phyloP scores from a whole-genome alignment of 2,329 filamentous ascomycete genomes.

The Parasarocladium wereldwijsianum region DNA sequence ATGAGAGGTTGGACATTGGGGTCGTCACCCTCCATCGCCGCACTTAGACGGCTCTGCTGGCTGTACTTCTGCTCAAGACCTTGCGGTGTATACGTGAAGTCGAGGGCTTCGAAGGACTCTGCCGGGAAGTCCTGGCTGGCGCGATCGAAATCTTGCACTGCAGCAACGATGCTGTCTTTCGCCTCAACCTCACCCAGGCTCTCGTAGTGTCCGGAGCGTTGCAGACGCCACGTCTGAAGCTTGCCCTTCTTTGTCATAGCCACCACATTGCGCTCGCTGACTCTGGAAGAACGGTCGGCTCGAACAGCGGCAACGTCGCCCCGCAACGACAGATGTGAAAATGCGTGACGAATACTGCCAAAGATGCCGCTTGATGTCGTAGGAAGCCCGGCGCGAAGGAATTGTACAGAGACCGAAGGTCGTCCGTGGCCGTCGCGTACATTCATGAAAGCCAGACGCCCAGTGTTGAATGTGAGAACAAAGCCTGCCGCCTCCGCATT shows the following conservation, averaged over 20 bases:
- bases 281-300: conserved; percentile 53
- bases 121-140: conserved; percentile 31
- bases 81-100: conserved; percentile 58
- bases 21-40: conserved; percentile 33
- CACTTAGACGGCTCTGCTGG: conserved; percentile 34
- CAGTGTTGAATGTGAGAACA: conserved; percentile 70
- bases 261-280: conserved; percentile 75
- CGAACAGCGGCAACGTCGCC: conserved; percentile 71
- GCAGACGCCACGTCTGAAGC: conserved; percentile 76
- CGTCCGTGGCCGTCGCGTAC: conserved; percentile 79
- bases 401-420: conserved; percentile 63
- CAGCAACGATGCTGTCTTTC: conserved; percentile 45
- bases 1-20: conserved; percentile 43
- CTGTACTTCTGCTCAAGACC: conserved; percentile 33
- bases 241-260: conserved; percentile 64
- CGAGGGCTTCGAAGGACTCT: conserved; percentile 57
- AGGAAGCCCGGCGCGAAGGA: conserved; percentile 49
- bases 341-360: conserved; percentile 63
- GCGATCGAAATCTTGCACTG: conserved; percentile 41
- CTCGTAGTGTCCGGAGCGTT: conserved; percentile 72
- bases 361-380: conserved; percentile 53
- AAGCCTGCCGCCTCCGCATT: conserved; percentile 80
- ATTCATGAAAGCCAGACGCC: conserved; percentile 73
- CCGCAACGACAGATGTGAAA: conserved; percentile 54
- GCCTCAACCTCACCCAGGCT: conserved; percentile 59